Evolutionary conservation across 139 green algal genomes (phyloP).

Genomic region (Picochlorum sp.): DNA sequence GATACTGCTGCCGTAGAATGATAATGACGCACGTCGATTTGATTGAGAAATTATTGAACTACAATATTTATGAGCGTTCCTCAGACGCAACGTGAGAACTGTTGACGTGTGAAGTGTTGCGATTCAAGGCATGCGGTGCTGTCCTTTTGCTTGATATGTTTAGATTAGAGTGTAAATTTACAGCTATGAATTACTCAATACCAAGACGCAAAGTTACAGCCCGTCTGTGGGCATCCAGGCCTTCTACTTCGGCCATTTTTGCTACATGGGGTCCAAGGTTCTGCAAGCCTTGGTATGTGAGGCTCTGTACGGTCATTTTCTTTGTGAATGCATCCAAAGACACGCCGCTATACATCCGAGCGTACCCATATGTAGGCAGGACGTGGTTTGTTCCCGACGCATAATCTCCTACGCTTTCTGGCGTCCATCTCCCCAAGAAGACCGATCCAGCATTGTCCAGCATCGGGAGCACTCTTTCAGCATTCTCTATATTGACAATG

Average conservation of each 20-base stretch:
- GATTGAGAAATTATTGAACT: conserved; percentile 98
- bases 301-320: conserved; percentile 94
- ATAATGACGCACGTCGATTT: conserved; percentile 93
- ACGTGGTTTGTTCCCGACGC: conserved; percentile 96
- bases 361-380: conserved; percentile 97
- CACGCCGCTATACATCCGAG: conserved; percentile 96
- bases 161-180: too few relatives aligned
- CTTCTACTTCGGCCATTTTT: conserved; percentile 93
- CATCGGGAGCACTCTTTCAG: conserved; percentile 72
- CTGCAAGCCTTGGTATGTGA: conserved; percentile 68
- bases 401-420: conserved; percentile 97
- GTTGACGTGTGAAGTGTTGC: too few relatives aligned
- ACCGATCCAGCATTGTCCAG: conserved; percentile 88
- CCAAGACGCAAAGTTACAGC: conserved; percentile 87
- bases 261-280: conserved; percentile 80
- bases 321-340: conserved; percentile 92
- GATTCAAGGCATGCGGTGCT: background rate
- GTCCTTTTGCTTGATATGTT: background rate
- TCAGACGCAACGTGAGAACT: background rate
- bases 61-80: conserved; percentile 83
- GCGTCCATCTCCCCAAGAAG: conserved; percentile 90
- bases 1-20: conserved; percentile 99
- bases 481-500: conserved; percentile 89
- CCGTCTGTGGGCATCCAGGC: conserved; percentile 83
- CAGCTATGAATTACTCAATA: background rate